Base-by-base conservation (phyloP, 495 filamentous ascomycete genomes). In the Neurospora sp. region DNA sequence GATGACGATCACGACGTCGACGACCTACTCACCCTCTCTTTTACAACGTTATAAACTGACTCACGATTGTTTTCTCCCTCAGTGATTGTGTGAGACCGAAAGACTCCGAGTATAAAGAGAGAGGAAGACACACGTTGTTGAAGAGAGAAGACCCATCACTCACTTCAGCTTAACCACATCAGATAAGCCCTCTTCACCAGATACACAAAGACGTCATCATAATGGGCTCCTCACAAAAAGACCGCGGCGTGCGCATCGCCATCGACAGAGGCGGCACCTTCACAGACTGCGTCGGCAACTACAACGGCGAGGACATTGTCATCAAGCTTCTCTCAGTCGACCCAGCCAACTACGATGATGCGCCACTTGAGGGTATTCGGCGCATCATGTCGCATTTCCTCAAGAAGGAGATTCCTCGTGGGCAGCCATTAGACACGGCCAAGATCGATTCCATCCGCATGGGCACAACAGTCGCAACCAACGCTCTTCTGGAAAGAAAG, bases 291-390 rank as follows among this genome's bases (percentile, higher is more conserved):
- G 89, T 92, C 44, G 90, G 90, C 54, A 90, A 90, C 74, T 82
- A 87, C 5, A 84, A 85, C 39, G 89, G 86, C 62, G 88, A 91
- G 72, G 91, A 95, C 77, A 86, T 96, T 66, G 89, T 97, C 71
- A 89, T 97, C 78, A 97, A 97, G 81, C 85, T 97, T 0, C 88
- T 97, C 7, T 96, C 93, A n/a, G 92, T 94, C 69, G 94, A 97
- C 80, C 94, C 94, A 69, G 85, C 89, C 71, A 95, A 97, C 81
- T 97, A 97, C 77, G 85, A 89, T 70, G 94, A 97, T 87, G 94
- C 94, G 3, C 94, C 94, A 2, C 89, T 94, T 8, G 94, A 97
- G 79, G 96, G 94, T 46, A 97, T 99, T 77, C 90, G 96, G 14
- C 92, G 95, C 71, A 89, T 98, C 69, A 86, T 98, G 79, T 92